phyloP scores from a whole-genome alignment of 371 early-diverging fungal species.

The Mucor indicus region DNA sequence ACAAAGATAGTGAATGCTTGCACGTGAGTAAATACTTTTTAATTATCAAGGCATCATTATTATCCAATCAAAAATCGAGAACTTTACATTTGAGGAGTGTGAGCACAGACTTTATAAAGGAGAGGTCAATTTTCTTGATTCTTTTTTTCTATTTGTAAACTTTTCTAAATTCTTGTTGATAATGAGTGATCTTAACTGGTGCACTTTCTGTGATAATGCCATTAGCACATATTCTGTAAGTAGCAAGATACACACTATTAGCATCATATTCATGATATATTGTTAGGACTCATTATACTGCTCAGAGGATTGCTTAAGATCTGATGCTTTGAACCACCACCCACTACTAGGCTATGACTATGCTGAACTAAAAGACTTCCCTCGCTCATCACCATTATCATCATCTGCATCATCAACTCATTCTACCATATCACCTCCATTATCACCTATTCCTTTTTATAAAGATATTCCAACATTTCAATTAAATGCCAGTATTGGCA shows the following conservation, averaged over 20 bases:
- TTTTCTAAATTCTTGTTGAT: neutral
- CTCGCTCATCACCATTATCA: slow-evolving; percentile 19
- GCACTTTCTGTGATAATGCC: slow-evolving; percentile 35
- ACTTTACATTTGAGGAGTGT: too few relatives aligned
- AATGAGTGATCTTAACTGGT: slow-evolving; percentile 34
- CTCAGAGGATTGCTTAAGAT: slow-evolving; percentile 25
- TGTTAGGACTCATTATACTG: slow-evolving; percentile 30
- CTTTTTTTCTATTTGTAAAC: slow-evolving; percentile 2
- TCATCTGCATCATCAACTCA: slow-evolving; percentile 6
- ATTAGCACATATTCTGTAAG: slow-evolving; percentile 25
- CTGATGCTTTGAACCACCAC: slow-evolving; percentile 31
- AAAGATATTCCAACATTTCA: slow-evolving; percentile 25
- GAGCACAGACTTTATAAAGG: slow-evolving; percentile 17
- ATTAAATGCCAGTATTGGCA: too few relatives aligned
- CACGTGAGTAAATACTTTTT: too few relatives aligned
- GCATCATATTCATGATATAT: neutral
- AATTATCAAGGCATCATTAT: too few relatives aligned
- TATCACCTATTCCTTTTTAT: slow-evolving; percentile 18
- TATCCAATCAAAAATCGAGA: slow-evolving; percentile 7
- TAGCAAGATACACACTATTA: neutral
- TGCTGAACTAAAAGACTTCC: slow-evolving; percentile 31
- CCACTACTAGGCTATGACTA: slow-evolving; percentile 33
- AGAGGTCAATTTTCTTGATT: neutral
- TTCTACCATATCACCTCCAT: neutral
- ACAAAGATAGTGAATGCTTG: too few relatives aligned